Evolutionary conservation across 306 rosid species (phyloP).

Genomic region (Inga oerstediana): DNA sequence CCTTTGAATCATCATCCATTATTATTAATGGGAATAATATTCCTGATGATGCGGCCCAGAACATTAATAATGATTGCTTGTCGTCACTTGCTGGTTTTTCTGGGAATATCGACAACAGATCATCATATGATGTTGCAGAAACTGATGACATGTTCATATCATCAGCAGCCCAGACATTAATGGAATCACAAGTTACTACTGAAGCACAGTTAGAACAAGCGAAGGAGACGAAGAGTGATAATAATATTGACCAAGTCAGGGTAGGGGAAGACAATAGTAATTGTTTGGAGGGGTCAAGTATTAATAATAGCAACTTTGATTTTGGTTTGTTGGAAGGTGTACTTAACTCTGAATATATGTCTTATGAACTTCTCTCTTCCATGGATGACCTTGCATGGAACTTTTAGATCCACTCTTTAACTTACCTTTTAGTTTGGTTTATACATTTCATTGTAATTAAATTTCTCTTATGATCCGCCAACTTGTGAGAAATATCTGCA

Average conservation of each 20-base stretch:
- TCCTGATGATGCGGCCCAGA: neutral
- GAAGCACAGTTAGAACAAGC: constrained; percentile 30
- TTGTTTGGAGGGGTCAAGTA: too few species aligned
- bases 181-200: constrained; percentile 19
- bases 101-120: neutral
- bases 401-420: constrained; percentile 36
- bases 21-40: neutral
- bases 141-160: constrained; percentile 6
- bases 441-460: neutral
- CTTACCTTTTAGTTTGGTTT: neutral
- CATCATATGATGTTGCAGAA: constrained; percentile 28
- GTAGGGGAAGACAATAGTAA: constrained; percentile 17
- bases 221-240: neutral
- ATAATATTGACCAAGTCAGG: constrained; percentile 10
- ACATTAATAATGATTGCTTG: neutral
- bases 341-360: constrained; percentile 50
- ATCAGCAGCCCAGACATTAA: constrained; percentile 4
- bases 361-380: constrained; percentile 45
- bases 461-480: neutral
- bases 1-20: neutral
- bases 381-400: constrained; percentile 69
- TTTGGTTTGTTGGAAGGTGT: constrained; percentile 64
- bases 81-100: constrained; percentile 22
- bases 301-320: constrained; percentile 42
- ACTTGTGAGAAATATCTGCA: neutral